Base-by-base conservation (phyloP, 371 early-diverging fungal species). In the Syncephalis plumigaleata region DNA sequence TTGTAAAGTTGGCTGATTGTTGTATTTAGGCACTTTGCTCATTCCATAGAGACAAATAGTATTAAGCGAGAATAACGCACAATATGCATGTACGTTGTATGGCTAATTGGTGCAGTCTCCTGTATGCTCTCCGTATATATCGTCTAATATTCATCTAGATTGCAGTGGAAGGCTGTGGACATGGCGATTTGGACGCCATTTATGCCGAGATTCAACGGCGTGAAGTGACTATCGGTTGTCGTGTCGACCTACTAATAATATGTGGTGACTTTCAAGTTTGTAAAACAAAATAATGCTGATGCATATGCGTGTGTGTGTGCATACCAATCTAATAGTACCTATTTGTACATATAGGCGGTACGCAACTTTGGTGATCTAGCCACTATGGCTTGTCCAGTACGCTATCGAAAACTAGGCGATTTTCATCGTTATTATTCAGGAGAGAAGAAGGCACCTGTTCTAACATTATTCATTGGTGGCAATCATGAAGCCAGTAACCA, bases 401-500 rank as follows among this genome's bases (percentile, higher is more conserved):
- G 90, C 55, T 92, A 83, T 59, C 71, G 73, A 39, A 55, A 61
- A 16, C 39, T 96, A 13, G 95, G 93, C 9, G 71, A 67, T 4
- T 98, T 98, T 61, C 68, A 83, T 71, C 68, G 90, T 44, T 98
- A 96, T 51, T 96, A 95, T 63, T 73, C 77, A 3, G 92, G 92
- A n/a, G 63, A 73, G 49, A 64, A 60, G 25, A 60, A 48, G 18
- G 90, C 91, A 22, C 93, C 92, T 1, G 61, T 80, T 36, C 84
- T 83, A 1, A 95, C 97, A 1, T 52, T 98, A 1, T 90, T 96
- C 58, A 78, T 98, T 49, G 98, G 98, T 3, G 98, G 98, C 15
- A 98, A 98, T 59, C 98, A 98, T 55, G 98, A 98, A 64, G 87
- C 93, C 0, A 81, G 83, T 31, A 85, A 81, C 54, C 88, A 92